A percentile compares a stretch with the other conserved stretches of the same genome.
Evolutionary conservation across 2,329 filamentous ascomycete species (phyloP).

Genomic region (Calonectria ilicicola): DNA sequence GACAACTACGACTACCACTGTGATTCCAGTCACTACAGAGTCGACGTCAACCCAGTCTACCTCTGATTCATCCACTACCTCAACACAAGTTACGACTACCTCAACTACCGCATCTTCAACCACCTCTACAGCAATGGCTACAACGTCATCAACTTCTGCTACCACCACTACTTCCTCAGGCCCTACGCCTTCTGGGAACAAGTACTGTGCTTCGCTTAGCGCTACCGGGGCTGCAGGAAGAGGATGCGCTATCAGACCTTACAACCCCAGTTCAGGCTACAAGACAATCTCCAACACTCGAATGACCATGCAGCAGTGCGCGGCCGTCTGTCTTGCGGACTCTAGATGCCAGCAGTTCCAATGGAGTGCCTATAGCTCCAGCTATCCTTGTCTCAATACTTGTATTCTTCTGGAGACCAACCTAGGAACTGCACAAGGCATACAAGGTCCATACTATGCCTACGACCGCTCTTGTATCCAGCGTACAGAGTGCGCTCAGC

Average conservation of each 20-base stretch:
- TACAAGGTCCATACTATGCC: constrained; percentile 24
- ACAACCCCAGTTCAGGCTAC: constrained; percentile 32
- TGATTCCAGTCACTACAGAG: neutral
- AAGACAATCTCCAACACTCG: constrained; percentile 25
- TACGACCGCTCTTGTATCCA: constrained; percentile 35
- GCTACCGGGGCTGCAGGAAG: constrained; percentile 20
- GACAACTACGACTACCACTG: neutral
- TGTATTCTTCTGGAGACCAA: constrained; percentile 27
- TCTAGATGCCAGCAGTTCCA: constrained; percentile 34
- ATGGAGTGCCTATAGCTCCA: constrained; percentile 25
- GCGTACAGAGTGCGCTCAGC: constrained; percentile 17
- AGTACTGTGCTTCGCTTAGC: constrained; percentile 29
- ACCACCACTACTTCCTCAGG: neutral
- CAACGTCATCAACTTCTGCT: neutral
- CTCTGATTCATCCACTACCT: neutral
- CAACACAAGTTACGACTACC: neutral
- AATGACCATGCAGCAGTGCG: constrained; percentile 34
- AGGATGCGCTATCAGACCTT: constrained; percentile 33
- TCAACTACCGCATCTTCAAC: neutral
- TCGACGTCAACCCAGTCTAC: neutral
- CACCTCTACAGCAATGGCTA: neutral
- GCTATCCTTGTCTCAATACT: constrained; percentile 25
- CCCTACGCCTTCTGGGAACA: constrained; percentile 13
- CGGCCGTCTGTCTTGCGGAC: constrained; percentile 32
- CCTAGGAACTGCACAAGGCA: constrained; percentile 22